phyloP scores from a whole-genome alignment of 164 flowering plant species.

The Nymphaea thermarum region DNA sequence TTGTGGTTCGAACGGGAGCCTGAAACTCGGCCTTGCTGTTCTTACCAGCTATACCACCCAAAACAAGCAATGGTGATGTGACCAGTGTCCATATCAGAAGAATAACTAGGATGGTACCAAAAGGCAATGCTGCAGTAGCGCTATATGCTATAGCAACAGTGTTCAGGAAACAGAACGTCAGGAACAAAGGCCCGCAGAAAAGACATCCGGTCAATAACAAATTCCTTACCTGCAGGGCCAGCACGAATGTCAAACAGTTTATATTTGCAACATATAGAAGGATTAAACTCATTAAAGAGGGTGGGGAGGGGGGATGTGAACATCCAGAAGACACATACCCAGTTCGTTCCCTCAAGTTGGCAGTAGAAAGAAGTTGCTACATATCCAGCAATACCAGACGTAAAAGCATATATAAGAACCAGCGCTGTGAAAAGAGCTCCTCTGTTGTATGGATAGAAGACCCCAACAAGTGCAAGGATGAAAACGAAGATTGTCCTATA shows the following conservation, averaged over 20 bases:
- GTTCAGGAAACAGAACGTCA: slow-evolving; percentile 32
- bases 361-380: slow-evolving; percentile 30
- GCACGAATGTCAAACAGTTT: not conserved
- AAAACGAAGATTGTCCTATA: slow-evolving; percentile 33
- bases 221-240: slow-evolving; percentile 25
- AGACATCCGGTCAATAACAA: slow-evolving; percentile 29
- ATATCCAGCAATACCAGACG: slow-evolving; percentile 32
- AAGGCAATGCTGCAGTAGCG: slow-evolving; percentile 35
- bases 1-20: slow-evolving; percentile 33
- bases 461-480: slow-evolving; percentile 25
- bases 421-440: slow-evolving; percentile 33
- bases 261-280: too few species aligned
- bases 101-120: slow-evolving; percentile 32
- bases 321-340: not conserved
- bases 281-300: too few species aligned
- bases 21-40: slow-evolving; percentile 34
- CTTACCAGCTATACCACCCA: slow-evolving; percentile 37
- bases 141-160: slow-evolving; percentile 32
- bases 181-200: slow-evolving; percentile 31
- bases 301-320: too few species aligned
- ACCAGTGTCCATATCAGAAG: slow-evolving; percentile 33
- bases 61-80: slow-evolving; percentile 30
- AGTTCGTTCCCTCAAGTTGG: slow-evolving; percentile 35
- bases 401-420: slow-evolving; percentile 31
- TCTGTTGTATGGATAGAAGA: slow-evolving; percentile 34